Evolutionary conservation across 768 basidiomycete species (phyloP).

Genomic region (Phlebiopsis gigantea): DNA sequence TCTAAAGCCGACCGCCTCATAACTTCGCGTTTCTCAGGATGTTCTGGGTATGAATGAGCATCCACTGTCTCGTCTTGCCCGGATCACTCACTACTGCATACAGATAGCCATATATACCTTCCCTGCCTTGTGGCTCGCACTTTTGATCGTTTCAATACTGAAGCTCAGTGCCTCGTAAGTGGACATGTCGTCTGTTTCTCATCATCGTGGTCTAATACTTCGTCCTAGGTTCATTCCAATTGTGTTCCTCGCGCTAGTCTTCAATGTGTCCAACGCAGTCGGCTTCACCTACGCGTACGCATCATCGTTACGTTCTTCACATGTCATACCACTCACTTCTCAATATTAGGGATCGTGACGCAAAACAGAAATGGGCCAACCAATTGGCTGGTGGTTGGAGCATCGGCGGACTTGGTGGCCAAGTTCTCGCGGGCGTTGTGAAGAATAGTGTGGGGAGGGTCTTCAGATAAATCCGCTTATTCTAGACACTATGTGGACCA

Average conservation of each 20-base stretch:
- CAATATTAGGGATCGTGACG: slow-evolving; percentile 71
- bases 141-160: slow-evolving; percentile 85
- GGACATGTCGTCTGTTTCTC: not conserved
- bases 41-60: slow-evolving; percentile 72
- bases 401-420: slow-evolving; percentile 79
- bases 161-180: slow-evolving; percentile 85
- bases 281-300: slow-evolving; percentile 93
- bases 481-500: not conserved
- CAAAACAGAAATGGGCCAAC: slow-evolving; percentile 88
- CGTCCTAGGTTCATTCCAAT: slow-evolving; percentile 83
- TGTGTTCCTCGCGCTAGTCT: slow-evolving; percentile 88
- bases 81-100: not conserved
- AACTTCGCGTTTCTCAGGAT: slow-evolving; percentile 59
- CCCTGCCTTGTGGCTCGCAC: slow-evolving; percentile 80
- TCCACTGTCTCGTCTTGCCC: not conserved
- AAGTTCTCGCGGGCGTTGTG: slow-evolving; percentile 76
- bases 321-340: not conserved
- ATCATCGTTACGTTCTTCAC: slow-evolving; percentile 10
- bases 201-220: not conserved
- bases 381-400: slow-evolving; percentile 67
- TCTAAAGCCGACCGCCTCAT: not conserved
- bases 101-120: slow-evolving; percentile 88
- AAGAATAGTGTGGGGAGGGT: slow-evolving; percentile 77
- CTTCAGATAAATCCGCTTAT: slow-evolving; percentile 47
- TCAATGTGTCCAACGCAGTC: slow-evolving; percentile 93